A percentile compares a stretch with the other conserved stretches of the same genome.
phyloP scores from a whole-genome alignment of 805 yeast genomes.

The Nakazawaea wyomingensis region DNA sequence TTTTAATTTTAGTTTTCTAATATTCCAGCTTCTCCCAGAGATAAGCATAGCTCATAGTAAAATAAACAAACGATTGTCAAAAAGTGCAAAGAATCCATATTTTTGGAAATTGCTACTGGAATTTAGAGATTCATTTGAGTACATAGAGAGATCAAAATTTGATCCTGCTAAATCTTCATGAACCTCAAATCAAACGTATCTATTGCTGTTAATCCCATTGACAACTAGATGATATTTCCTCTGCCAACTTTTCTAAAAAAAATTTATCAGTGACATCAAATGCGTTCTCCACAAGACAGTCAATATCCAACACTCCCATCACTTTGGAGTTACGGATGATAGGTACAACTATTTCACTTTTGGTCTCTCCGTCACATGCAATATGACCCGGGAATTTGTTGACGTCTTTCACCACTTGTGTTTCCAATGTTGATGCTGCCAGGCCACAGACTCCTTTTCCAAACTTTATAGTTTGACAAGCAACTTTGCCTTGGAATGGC shows the following conservation, averaged over 20 bases:
- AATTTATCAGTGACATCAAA: conserved; percentile 60
- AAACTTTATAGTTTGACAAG: conserved; percentile 75
- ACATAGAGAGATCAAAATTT: too few species aligned
- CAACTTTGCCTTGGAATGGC: conserved; percentile 96
- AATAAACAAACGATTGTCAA: too few species aligned
- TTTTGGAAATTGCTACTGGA: too few species aligned
- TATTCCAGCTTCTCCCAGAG: too few species aligned
- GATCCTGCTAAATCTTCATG: too few species aligned
- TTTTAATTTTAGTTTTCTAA: too few species aligned
- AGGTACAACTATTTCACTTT: conserved; percentile 92
- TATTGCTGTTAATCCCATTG: conserved; percentile 40
- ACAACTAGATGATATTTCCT: conserved; percentile 46
- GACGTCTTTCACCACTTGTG: conserved; percentile 80
- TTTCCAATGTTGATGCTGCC: conserved; percentile 53
- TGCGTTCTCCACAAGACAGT: conserved; percentile 60
- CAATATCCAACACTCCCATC: conserved; percentile 84
- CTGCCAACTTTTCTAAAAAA: conserved; percentile 57
- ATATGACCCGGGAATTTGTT: conserved; percentile 84
- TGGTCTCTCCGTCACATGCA: conserved; percentile 95
- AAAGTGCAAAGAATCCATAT: too few species aligned
- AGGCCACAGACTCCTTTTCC: conserved; percentile 93
- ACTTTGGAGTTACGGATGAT: conserved; percentile 35
- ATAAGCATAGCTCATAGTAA: too few species aligned
- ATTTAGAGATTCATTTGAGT: too few species aligned
- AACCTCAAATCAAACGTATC: too few species aligned